A percentile compares a stretch with the other conserved stretches of the same genome.
Conservation (phyloP, 176 grass and related monocot genomes). For the Hsuehochloa calcarea region DNA sequence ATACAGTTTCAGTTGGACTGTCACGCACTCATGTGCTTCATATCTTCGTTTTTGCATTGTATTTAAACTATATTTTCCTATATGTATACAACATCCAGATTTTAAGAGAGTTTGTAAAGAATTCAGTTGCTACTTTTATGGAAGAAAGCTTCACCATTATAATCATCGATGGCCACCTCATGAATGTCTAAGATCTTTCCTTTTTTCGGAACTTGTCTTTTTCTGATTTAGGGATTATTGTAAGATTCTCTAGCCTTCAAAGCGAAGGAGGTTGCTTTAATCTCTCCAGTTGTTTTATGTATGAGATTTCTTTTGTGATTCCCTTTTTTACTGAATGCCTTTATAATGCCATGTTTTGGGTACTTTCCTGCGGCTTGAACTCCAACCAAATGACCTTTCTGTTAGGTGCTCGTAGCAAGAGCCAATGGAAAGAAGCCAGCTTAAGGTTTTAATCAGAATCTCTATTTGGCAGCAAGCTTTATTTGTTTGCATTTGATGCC, state of each 20-base stretch:
- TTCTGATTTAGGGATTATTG: background rate
- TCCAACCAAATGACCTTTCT: background rate
- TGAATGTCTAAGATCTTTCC: background rate
- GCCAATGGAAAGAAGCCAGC: background rate
- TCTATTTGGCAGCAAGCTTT: background rate
- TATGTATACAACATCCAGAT: background rate
- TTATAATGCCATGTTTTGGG: background rate
- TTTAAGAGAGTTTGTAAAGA: background rate
- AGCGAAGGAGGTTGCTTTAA: background rate
- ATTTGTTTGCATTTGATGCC: background rate
- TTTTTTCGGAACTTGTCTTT: background rate
- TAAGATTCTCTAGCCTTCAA: background rate
- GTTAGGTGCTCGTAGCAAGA: background rate
- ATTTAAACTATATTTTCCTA: background rate
- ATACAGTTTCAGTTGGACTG: background rate
- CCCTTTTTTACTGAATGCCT: background rate
- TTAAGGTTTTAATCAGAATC: background rate
- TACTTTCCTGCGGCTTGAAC: background rate
- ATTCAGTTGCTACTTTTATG: background rate
- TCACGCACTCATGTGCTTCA: background rate
- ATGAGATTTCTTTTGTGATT: background rate
- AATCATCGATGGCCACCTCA: constrained; percentile 5
- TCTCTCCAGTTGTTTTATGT: background rate
- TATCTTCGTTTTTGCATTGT: background rate
- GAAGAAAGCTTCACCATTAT: background rate